A percentile compares a stretch with the other conserved stretches of the same genome.
Evolutionary conservation across 1,139 yeast species (phyloP).

Genomic region (Blastobotrys buckinghamii): DNA sequence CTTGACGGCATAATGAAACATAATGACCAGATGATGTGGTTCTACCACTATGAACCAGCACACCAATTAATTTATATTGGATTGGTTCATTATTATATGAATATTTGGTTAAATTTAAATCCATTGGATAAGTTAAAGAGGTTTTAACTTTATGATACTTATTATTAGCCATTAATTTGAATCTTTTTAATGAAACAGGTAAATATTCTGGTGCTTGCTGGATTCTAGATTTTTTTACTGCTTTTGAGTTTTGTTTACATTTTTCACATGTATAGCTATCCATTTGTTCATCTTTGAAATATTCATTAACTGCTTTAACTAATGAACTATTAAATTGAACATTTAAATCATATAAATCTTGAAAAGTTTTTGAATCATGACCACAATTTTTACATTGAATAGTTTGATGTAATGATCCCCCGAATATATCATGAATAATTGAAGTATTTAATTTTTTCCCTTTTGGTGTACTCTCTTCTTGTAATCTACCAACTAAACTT

Average conservation of each 20-base stretch:
- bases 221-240: conserved; percentile 68
- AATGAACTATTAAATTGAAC: conserved; percentile 47
- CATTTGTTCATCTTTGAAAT: conserved; percentile 65
- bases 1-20: conserved; percentile 84
- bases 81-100: conserved; percentile 44
- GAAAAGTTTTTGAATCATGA: conserved; percentile 79
- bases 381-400: conserved; percentile 80
- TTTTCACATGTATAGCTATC: conserved; percentile 71
- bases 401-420: conserved; percentile 78
- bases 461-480: conserved; percentile 87
- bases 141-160: conserved; percentile 82
- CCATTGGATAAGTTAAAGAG: conserved; percentile 72
- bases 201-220: conserved; percentile 84
- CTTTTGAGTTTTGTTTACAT: conserved; percentile 72
- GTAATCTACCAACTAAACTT: conserved; percentile 81
- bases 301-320: conserved; percentile 68
- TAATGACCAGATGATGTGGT: conserved; percentile 92
- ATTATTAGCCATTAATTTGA: conserved; percentile 41
- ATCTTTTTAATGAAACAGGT: conserved; percentile 80
- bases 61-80: conserved; percentile 71
- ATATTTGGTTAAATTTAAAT: conserved; percentile 64
- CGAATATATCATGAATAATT: conserved; percentile 86
- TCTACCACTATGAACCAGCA: conserved; percentile 91
- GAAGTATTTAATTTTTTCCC: conserved; percentile 78
- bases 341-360: conserved; percentile 89